Conservation (phyloP, 495 filamentous ascomycete species). For the Glonium stellatum region DNA sequence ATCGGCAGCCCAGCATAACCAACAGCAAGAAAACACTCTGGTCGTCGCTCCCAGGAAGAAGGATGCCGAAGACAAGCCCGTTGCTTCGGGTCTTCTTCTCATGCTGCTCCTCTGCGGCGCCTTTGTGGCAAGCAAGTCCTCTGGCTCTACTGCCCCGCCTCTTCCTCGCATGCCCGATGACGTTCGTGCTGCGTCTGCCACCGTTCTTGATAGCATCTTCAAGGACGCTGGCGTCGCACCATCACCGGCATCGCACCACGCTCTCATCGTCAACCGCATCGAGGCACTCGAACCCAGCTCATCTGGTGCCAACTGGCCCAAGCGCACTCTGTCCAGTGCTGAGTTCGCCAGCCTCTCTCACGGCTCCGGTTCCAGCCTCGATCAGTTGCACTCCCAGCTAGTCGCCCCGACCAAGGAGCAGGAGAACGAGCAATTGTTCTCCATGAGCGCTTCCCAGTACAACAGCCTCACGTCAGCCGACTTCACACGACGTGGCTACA, state of each 20-base stretch:
- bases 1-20: constrained; percentile 37
- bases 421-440: constrained; percentile 82
- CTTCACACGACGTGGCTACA: constrained; percentile 51
- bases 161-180: constrained; percentile 89
- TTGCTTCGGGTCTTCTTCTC: constrained; percentile 37
- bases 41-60: constrained; percentile 53
- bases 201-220: constrained; percentile 80
- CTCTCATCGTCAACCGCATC: constrained; percentile 32
- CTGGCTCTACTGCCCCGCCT: constrained; percentile 48
- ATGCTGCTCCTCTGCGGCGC: constrained; percentile 94
- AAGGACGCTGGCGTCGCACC: constrained; percentile 50
- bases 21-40: constrained; percentile 34
- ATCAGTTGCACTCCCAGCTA: constrained; percentile 66
- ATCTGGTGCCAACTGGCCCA: constrained; percentile 35
- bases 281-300: constrained; percentile 36
- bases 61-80: constrained; percentile 41
- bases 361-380: constrained; percentile 45
- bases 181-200: constrained; percentile 84
- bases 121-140: constrained; percentile 83
- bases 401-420: constrained; percentile 75
- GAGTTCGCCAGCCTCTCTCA: constrained; percentile 47
- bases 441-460: constrained; percentile 79
- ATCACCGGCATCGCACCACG: constrained; percentile 16
- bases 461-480: constrained; percentile 71
- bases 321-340: constrained; percentile 46